Evolutionary conservation across 148 eudicot genomes (phyloP), one percentile per base, ranked within the genome.

Genomic region (Vaccinium myrtillus): DNA sequence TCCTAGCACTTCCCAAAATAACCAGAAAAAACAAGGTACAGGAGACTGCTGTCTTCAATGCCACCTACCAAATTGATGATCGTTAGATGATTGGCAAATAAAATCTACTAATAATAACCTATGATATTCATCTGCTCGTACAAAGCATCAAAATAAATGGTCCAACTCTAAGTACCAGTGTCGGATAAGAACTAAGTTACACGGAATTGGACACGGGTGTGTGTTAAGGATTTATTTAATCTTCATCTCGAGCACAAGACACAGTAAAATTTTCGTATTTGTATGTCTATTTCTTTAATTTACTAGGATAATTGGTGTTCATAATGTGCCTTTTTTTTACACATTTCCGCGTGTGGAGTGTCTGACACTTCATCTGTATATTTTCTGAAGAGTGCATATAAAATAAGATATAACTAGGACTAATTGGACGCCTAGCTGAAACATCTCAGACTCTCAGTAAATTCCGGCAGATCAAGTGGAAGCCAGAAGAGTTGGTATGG

Each of bases 11-110:
- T 81, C 9, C 8, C 25, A 69, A 49, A 69, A 67, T 69, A 69
- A 69, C 12, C 83, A 67, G 18, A 69, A 4, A 46, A 13, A 59
- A 21, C 19, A 1, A 7, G 11, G 25, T 50, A 50, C 25, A 8
- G 3, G 59, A 12, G 6, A 69, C 46, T 48, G 30, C 59, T 27
- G 61, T 19, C 78, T 50, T 6, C 21, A 30, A 16, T 32, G 71
- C 65, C 77, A 54, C 36, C 84, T 23, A 70, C 46, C 63, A 50
- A 49, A 19, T 82, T 69, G 77, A 70, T 21, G 13, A 18, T 82
- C 1, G 70, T 63, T 50, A 43, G 55, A 70, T 82, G 50, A 71
- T 19, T 25, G 75, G 75, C 30, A 71, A 30, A 55, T 71, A 51
- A 49, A 13, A 82, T 13, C 9, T 39, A 69, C 49, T 23, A 27